Evolutionary conservation across 768 basidiomycete species (phyloP), one percentile per base, ranked within the genome.

Genomic region (Ramaria sp.): DNA sequence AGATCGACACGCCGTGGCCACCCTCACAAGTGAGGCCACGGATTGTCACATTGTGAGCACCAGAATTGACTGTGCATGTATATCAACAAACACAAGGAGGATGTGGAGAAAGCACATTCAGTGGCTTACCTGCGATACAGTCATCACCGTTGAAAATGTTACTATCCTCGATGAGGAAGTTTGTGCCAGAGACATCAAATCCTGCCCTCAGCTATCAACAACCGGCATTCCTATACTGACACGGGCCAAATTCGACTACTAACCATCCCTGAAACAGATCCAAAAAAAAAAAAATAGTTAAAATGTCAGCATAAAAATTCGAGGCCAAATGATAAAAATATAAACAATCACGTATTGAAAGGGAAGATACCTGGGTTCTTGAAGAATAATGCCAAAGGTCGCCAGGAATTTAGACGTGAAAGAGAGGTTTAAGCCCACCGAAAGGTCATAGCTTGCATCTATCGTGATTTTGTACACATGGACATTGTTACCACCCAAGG

Each of bases 61-160:
- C 51, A 34, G 27, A 17, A 19, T 52, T 52, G 22, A 52, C 51
- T 52, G 31, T 4, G 39, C n/a, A 12, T 13, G 12, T 9, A n/a
- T 41, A 41, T 41, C 39, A 41, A n/a, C n/a, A 41, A n/a, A n/a
- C n/a, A n/a, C n/a, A 3, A n/a, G 13, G 7, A 41, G n/a, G n/a
- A 27, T 27, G 27, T 27, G 39, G 13, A 41, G 39, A 13, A 9
- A 7, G n/a, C n/a, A n/a, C 2, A 3, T 13, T n/a, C 3, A n/a
- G 3, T 41, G 13, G 3, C 39, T 41, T 13, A 52, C 51, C 51
- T 52, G 51, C 51, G 20, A 52, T 27, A 52, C 82, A 83, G 63
- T 83, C 82, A 54, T 83, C 82, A 4, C 81, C 81, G 54, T 82
- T 83, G 49, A 74, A 70, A 46, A 85, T 70, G 57, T 74, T 64